Evolutionary conservation across 805 yeast species (phyloP), one percentile per base, ranked within the genome.

Genomic region (Yamadazyma phyllophila): DNA sequence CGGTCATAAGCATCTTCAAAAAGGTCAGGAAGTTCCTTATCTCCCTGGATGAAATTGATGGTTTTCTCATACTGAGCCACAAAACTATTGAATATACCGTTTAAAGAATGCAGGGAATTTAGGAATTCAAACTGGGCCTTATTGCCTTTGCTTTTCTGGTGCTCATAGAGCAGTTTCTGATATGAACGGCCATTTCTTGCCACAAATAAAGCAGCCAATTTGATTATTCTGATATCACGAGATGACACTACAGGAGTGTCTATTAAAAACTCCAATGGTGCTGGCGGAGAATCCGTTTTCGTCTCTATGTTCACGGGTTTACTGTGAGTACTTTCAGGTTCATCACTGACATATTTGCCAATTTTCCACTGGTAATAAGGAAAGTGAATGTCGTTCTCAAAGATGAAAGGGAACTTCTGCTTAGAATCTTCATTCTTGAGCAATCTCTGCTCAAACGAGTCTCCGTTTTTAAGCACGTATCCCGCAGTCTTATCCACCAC

Each of bases 401-500:
- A 60, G 5, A 90, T 61, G 56, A 91, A 91, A n/a, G 76, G 67
- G 61, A 89, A 87, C 57, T 81, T 80, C 26, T 71, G 69, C 41
- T 74, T 74, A 5, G 42, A 20, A 13, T 65, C 60, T 12, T 67
- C 61, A 50, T 82, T 81, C 31, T 65, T 68, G 13, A 65, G 64
- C 46, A 88, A 74, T 41, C 85, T 67, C 8, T 68, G 67, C 55
- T 83, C 94, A 63, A 88, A 87, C 1, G 76, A 67, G 1, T 60
- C 55, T 0, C 96, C 96, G 57, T 88, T 85, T 50, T 85, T 71
- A 26, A 66, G 53, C 5, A 90, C 88, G 56, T 84, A 88, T 3
- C 70, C 77, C 0, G 84, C 89, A 0, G 96, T 86, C 57, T 84
- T 86, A 41, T 78, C 82, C 14, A 91, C 83, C 14, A 78, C 73